Percentiles rank a stretch among this genome's conserved stretches.
Evolutionary conservation across 2,329 filamentous ascomycete genomes (phyloP).

Genomic region (Neofusicoccum umdonicola): DNA sequence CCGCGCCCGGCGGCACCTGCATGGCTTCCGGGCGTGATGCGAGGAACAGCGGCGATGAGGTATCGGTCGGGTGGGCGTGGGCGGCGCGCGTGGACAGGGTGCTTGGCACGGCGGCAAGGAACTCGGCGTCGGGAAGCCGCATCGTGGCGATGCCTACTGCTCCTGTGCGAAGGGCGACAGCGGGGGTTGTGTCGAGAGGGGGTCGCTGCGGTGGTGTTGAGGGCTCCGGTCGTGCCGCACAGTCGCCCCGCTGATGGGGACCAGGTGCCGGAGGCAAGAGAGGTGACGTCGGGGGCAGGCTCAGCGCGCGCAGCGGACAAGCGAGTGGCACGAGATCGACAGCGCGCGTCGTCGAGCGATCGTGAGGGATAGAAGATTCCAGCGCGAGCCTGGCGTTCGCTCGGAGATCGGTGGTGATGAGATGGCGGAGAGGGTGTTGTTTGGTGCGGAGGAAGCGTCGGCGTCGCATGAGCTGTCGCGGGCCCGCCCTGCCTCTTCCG

Average conservation of each 20-base stretch:
- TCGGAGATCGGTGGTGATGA: constrained; percentile 3
- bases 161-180: not conserved
- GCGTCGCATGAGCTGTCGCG: constrained; percentile 11
- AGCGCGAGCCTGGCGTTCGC: not conserved
- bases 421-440: not conserved
- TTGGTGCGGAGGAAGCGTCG: not conserved
- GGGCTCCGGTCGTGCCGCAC: constrained; percentile 12
- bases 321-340: constrained; percentile 15
- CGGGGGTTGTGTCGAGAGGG: not conserved
- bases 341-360: constrained; percentile 1
- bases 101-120: constrained; percentile 24
- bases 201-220: not conserved
- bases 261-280: constrained; percentile 11
- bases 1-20: constrained; percentile 1
- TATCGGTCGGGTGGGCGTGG: constrained; percentile 25
- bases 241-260: constrained; percentile 16
- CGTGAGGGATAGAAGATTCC: not conserved
- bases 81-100: constrained; percentile 33
- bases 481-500: constrained; percentile 7
- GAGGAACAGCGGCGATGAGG: constrained; percentile 26
- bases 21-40: constrained; percentile 19
- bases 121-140: constrained; percentile 30
- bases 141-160: constrained; percentile 24
- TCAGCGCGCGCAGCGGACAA: constrained; percentile 2
- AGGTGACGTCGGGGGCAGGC: constrained; percentile 15